Conservation (phyloP, 164 flowering plant species). For the Brasenia schreberi region DNA sequence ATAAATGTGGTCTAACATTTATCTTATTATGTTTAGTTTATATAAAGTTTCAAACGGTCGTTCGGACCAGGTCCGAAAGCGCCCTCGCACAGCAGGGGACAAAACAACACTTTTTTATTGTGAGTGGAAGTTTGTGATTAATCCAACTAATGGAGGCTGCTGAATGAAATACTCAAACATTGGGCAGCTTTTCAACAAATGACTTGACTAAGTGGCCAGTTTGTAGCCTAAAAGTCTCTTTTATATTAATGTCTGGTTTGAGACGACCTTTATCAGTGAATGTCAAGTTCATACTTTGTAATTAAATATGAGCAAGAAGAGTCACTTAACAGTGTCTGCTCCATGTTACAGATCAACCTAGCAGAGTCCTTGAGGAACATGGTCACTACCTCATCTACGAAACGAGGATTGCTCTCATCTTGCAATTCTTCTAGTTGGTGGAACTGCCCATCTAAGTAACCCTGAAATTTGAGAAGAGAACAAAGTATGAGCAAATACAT, state of each 20-base stretch:
- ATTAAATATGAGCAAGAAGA: neutral
- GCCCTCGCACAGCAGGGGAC: too few species aligned
- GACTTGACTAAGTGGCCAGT: neutral
- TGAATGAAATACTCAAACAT: too few species aligned
- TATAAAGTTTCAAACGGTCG: too few species aligned
- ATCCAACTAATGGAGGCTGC: too few species aligned
- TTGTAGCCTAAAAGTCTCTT: neutral
- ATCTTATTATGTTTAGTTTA: too few species aligned
- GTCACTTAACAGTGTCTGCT: constrained; percentile 33
- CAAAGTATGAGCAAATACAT: neutral
- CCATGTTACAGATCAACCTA: constrained; percentile 26
- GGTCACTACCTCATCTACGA: constrained; percentile 50
- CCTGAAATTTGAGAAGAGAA: constrained; percentile 17
- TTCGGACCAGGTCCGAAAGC: too few species aligned
- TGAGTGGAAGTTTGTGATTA: too few species aligned
- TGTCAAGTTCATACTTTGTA: neutral
- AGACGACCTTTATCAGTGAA: neutral
- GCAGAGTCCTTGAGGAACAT: constrained; percentile 32
- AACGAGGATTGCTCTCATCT: constrained; percentile 42
- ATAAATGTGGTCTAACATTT: too few species aligned
- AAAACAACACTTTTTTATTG: too few species aligned
- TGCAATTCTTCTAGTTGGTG: constrained; percentile 43
- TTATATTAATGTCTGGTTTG: neutral
- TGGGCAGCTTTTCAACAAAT: neutral
- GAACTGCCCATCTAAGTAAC: constrained; percentile 54